phyloP scores from a whole-genome alignment of 2,329 filamentous ascomycete genomes.

The Beauveria medogensis region DNA sequence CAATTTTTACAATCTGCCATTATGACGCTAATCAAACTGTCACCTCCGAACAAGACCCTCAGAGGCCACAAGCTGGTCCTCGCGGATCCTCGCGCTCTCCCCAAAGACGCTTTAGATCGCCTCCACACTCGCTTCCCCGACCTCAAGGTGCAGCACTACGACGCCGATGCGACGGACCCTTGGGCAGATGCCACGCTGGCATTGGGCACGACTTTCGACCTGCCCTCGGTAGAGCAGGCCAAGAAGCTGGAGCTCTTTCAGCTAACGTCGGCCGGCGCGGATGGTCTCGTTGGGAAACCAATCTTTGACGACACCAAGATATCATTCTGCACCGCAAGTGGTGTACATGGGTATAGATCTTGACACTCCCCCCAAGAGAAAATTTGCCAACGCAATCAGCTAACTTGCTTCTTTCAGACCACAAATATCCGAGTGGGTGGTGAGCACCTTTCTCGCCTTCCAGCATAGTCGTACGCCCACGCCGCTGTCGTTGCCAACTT shows the following conservation, averaged over 20 bases:
- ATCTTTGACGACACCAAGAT: constrained; percentile 43
- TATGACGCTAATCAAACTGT: neutral
- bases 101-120: constrained; percentile 26
- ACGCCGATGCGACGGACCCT: constrained; percentile 18
- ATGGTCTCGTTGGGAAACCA: constrained; percentile 37
- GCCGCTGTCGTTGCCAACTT: neutral
- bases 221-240: constrained; percentile 35
- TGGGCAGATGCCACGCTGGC: constrained; percentile 44
- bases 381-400: neutral
- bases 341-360: constrained; percentile 43
- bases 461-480: constrained; percentile 36
- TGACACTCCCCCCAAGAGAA: no score
- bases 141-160: constrained; percentile 30
- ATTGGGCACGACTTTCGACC: constrained; percentile 29
- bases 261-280: constrained; percentile 46
- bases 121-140: constrained; percentile 35
- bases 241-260: constrained; percentile 45
- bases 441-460: constrained; percentile 41
- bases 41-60: constrained; percentile 28
- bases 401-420: constrained; percentile 27
- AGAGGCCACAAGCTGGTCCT: constrained; percentile 42
- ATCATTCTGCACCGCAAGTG: constrained; percentile 46
- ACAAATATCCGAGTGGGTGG: constrained; percentile 50
- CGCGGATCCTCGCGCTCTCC: constrained; percentile 24
- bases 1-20: neutral